phyloP scores from a whole-genome alignment of 2,329 filamentous ascomycete genomes.

The Penicillium sp. region DNA sequence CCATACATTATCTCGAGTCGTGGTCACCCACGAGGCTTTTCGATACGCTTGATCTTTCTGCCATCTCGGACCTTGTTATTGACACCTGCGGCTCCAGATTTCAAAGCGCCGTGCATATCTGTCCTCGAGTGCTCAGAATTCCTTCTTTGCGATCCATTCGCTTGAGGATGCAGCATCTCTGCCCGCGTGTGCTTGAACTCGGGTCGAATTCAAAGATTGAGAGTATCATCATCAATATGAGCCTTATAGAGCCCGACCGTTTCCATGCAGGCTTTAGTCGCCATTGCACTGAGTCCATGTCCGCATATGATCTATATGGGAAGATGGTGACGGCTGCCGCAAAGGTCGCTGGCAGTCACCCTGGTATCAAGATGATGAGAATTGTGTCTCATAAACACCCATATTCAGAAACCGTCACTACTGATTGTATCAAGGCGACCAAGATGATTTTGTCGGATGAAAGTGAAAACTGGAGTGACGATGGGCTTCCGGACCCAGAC shows the following conservation, averaged over 20 bases:
- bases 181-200: constrained; percentile 2
- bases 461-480: too few relatives aligned
- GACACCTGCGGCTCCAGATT: constrained; percentile 1
- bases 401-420: neutral
- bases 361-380: neutral
- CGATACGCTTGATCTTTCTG: neutral
- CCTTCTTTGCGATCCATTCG: constrained; percentile 1
- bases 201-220: neutral
- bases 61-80: neutral
- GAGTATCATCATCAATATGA: constrained; percentile 8
- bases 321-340: neutral
- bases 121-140: constrained; percentile 1
- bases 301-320: neutral
- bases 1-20: too few relatives aligned
- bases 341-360: neutral
- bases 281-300: constrained; percentile 3
- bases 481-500: too few relatives aligned
- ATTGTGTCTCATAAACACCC: neutral
- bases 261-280: constrained; percentile 1
- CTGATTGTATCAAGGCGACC: neutral
- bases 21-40: too few relatives aligned
- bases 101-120: neutral
- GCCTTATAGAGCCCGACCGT: neutral
- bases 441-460: too few relatives aligned
- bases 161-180: constrained; percentile 1